Evolutionary conservation across 371 early-diverging fungal species (phyloP), one percentile per base, ranked within the genome.

Genomic region (Rhizopus arrhizus): DNA sequence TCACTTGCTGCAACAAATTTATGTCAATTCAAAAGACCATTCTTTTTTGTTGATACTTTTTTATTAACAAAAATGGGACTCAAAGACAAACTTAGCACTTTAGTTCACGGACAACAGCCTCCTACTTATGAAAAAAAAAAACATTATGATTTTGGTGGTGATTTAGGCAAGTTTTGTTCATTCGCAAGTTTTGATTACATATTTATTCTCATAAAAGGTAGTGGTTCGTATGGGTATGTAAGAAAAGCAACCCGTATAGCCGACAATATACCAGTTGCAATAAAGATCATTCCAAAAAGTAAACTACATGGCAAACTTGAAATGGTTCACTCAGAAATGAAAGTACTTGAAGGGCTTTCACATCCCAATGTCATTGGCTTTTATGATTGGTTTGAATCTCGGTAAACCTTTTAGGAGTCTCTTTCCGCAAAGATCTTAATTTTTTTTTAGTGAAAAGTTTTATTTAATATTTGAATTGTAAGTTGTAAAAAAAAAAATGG

Each of bases 401-500:
- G 74, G 74, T 73, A 73, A 57, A 46, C 47, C 4, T 4, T 34
- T n/a, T 58, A 51, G 22, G 22, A 34, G 12, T 22, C 9, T 55
- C 22, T 22, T 22, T 22, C 22, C 13, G 31, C 35, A 33, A 51
- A 51, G 22, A 34, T 34, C 53, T 34, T 28, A 42, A 8, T 49
- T n/a, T 47, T 36, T 32, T 11, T 41, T 3, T 38, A 66, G 53
- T 49, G 55, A 85, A 64, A 87, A 92, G 69, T 89, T 90, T 67
- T 94, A 92, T 66, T 64, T 96, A 9, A 93, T 96, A 32, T 95
- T 91, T 79, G 89, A 94, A 62, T 69, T 96, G 84, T 83, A 81
- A 68, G 75, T 34, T 13, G 10, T n/a, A 15, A 15, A 42, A 32
- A 40, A 40, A 22, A 22, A 22, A 22, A 22, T 22, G 22, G 22